Conservation (phyloP, 1,284 basidiomycete species). For the Rhizoctonia solani region DNA sequence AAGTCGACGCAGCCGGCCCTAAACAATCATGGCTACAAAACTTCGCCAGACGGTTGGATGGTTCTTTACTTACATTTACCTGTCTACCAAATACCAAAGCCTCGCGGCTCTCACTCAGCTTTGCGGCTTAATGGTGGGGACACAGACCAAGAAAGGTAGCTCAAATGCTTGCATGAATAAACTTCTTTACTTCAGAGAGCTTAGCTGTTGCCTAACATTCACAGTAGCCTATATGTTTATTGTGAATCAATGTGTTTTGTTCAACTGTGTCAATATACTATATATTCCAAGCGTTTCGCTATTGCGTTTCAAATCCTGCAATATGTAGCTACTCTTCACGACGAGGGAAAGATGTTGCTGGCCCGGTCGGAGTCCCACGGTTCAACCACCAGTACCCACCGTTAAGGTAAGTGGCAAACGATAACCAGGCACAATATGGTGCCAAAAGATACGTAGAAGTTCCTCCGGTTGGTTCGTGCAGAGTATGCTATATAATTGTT, state of each 20-base stretch:
- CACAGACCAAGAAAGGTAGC: constrained; percentile 22
- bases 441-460: constrained; percentile 60
- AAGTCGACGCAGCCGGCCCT: constrained; percentile 11
- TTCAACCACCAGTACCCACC: constrained; percentile 63
- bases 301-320: background rate
- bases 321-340: background rate
- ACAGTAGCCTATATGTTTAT: background rate
- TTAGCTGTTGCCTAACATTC: constrained; percentile 29
- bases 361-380: constrained; percentile 38
- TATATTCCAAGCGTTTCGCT: background rate
- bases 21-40: background rate
- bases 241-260: background rate
- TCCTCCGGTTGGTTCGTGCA: constrained; percentile 56
- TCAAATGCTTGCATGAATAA: constrained; percentile 11
- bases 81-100: constrained; percentile 31
- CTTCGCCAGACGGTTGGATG: background rate
- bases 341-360: constrained; percentile 37
- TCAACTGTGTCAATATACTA: background rate
- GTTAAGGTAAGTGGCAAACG: constrained; percentile 72
- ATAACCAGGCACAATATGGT: constrained; percentile 68
- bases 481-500: constrained; percentile 48
- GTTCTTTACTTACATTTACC: constrained; percentile 22
- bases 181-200: background rate
- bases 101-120: constrained; percentile 12
- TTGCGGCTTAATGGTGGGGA: constrained; percentile 32